phyloP scores from a whole-genome alignment of 352 stramenopile species.

The Pythium aphanidermatum region DNA sequence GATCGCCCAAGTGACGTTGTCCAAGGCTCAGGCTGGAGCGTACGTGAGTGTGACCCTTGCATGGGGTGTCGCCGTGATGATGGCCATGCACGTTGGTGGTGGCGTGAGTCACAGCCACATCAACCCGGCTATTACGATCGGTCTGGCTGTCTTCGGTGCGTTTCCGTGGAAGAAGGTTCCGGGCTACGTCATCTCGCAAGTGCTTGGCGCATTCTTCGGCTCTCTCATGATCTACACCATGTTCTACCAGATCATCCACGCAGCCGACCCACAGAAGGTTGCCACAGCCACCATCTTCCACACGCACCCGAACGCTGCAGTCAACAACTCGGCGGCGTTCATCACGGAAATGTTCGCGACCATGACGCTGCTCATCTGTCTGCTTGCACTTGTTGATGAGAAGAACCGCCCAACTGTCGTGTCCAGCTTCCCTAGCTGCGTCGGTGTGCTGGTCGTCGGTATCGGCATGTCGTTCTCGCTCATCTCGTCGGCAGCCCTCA shows the following conservation, averaged over 20 bases:
- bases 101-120: conserved; percentile 32
- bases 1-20: conserved; percentile 23
- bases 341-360: conserved; percentile 22
- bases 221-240: conserved; percentile 26
- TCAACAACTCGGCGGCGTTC: conserved; percentile 24
- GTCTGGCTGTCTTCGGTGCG: conserved; percentile 18
- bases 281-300: conserved; percentile 22
- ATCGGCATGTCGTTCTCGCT: conserved; percentile 32
- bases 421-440: conserved; percentile 18
- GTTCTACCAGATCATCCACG: conserved; percentile 26
- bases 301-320: conserved; percentile 22
- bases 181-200: conserved; percentile 24
- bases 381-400: conserved; percentile 24
- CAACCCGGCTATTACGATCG: conserved; percentile 35
- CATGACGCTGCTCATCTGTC: conserved; percentile 18
- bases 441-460: conserved; percentile 19
- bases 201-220: conserved; percentile 22
- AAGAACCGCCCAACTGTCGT: conserved; percentile 26
- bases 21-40: conserved; percentile 5
- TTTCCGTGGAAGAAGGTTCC: conserved; percentile 22
- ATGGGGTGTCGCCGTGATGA: conserved; percentile 36
- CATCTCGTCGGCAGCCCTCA: conserved; percentile 24
- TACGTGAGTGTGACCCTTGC: conserved; percentile 26
- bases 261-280: conserved; percentile 14
- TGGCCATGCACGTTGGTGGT: conserved; percentile 28